These are phyloP conservation scores for Candida tammaniensis DNA, from an alignment of 805 yeast species.

Conservation along the genomic window DNA sequence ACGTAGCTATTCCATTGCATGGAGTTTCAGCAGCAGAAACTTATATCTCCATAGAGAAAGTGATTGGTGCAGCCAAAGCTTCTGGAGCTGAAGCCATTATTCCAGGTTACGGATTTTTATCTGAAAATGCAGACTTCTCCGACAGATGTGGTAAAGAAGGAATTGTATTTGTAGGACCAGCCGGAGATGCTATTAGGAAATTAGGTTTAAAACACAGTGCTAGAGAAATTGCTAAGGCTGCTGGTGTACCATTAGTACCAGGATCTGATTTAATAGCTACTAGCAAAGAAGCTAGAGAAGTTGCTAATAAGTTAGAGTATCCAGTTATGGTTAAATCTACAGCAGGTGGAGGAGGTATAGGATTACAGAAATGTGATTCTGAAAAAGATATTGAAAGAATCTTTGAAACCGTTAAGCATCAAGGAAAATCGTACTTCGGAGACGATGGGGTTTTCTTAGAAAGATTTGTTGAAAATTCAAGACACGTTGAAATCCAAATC, in stretches of 20 bases:
- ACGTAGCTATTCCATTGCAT: slow-evolving; percentile 71
- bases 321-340: slow-evolving; percentile 97
- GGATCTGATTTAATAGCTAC: slow-evolving; percentile 82
- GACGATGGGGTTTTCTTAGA: slow-evolving; percentile 95
- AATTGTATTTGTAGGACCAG: slow-evolving; percentile 92
- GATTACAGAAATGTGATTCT: slow-evolving; percentile 87
- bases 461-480: slow-evolving; percentile 88
- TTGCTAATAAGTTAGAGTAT: slow-evolving; percentile 73
- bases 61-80: slow-evolving; percentile 78
- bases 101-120: slow-evolving; percentile 96
- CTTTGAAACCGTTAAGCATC: slow-evolving; percentile 88
- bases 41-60: slow-evolving; percentile 80
- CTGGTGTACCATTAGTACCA: slow-evolving; percentile 97
- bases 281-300: slow-evolving; percentile 69
- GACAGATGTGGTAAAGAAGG: slow-evolving; percentile 82
- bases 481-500: slow-evolving; percentile 96
- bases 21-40: slow-evolving; percentile 91
- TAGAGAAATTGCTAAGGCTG: slow-evolving; percentile 83
- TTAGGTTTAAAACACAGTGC: slow-evolving; percentile 96
- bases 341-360: slow-evolving; percentile 99
- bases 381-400: slow-evolving; percentile 79
- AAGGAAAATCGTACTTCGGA: slow-evolving; percentile 89
- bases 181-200: slow-evolving; percentile 87
- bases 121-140: slow-evolving; percentile 95
- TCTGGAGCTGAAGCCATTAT: slow-evolving; percentile 92